Percentiles rank a stretch among this genome's conserved stretches.
phyloP scores from a whole-genome alignment of 495 filamentous ascomycete genomes.

The Neurospora sp. region DNA sequence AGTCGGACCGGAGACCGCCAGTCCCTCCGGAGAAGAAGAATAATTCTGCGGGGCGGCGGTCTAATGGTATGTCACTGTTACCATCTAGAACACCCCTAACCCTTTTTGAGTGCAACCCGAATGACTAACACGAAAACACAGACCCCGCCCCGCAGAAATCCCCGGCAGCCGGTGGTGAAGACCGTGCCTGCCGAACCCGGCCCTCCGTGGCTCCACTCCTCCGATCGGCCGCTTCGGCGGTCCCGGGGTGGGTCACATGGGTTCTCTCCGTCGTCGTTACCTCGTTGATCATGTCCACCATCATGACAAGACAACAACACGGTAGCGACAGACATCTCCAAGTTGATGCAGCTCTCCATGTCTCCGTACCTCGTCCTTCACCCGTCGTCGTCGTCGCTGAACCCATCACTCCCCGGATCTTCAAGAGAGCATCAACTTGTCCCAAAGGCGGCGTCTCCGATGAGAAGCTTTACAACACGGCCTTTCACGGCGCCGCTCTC shows the following conservation, averaged over 20 bases:
- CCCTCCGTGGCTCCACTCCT: background rate
- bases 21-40: background rate
- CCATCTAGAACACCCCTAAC: background rate
- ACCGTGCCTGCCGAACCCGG: conserved; percentile 10
- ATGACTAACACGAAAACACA: background rate
- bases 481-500: conserved; percentile 63
- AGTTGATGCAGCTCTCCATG: background rate
- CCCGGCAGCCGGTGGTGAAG: conserved; percentile 21
- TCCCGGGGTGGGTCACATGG: conserved; percentile 21
- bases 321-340: background rate
- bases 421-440: background rate
- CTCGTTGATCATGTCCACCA: conserved; percentile 7
- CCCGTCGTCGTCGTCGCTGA: background rate
- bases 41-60: background rate
- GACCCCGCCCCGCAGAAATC: conserved; percentile 1
- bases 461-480: conserved; percentile 45
- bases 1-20: background rate
- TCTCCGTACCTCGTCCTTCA: background rate
- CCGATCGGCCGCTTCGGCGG: conserved; percentile 4
- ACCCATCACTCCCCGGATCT: background rate
- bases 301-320: background rate
- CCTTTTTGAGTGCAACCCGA: background rate
- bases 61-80: background rate
- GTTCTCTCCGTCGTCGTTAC: conserved; percentile 16
- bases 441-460: conserved; percentile 17